These are phyloP conservation scores for Daldinia sp. DNA, from an alignment of 2,329 filamentous ascomycete genomes.

Conservation along the genomic window DNA sequence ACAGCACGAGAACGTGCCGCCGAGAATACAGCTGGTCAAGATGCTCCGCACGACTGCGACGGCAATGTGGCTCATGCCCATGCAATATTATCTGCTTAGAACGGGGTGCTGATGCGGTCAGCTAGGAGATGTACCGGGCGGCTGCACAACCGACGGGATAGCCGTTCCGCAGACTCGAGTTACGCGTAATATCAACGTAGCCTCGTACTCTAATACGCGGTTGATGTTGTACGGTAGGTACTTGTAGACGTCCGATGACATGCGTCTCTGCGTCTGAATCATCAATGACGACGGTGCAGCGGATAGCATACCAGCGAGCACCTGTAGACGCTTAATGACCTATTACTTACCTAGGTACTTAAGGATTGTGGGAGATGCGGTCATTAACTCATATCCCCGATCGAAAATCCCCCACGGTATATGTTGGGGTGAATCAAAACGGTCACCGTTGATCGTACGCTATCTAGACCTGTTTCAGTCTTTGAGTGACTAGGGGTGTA, in stretches of 20 bases:
- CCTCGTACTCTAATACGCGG: slow-evolving; percentile 18
- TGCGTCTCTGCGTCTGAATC: slow-evolving; percentile 31
- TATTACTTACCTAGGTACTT: neutral
- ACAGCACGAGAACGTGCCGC: slow-evolving; percentile 29
- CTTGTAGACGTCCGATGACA: slow-evolving; percentile 27
- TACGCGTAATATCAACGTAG: slow-evolving; percentile 29
- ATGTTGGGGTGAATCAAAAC: slow-evolving; percentile 32
- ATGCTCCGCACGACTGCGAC: slow-evolving; percentile 20
- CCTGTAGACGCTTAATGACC: slow-evolving; percentile 15
- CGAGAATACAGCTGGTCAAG: slow-evolving; percentile 11
- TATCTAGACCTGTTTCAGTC: slow-evolving; percentile 44
- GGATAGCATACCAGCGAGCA: slow-evolving; percentile 24
- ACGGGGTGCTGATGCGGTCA: slow-evolving; percentile 25
- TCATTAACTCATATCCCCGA: slow-evolving; percentile 12
- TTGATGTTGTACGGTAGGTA: slow-evolving; percentile 22
- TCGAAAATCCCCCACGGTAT: slow-evolving; percentile 22
- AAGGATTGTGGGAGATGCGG: neutral
- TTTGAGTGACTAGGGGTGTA: slow-evolving; percentile 37
- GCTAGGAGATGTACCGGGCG: slow-evolving; percentile 26
- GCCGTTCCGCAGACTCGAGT: slow-evolving; percentile 23
- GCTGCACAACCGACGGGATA: slow-evolving; percentile 27
- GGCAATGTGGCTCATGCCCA: slow-evolving; percentile 21
- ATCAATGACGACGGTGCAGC: slow-evolving; percentile 23
- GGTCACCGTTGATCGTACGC: slow-evolving; percentile 36
- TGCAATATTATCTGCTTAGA: slow-evolving; percentile 24